These are phyloP conservation scores for Colletotrichum liriopes DNA, from an alignment of 2,329 filamentous ascomycete species.

Conservation along the genomic window DNA sequence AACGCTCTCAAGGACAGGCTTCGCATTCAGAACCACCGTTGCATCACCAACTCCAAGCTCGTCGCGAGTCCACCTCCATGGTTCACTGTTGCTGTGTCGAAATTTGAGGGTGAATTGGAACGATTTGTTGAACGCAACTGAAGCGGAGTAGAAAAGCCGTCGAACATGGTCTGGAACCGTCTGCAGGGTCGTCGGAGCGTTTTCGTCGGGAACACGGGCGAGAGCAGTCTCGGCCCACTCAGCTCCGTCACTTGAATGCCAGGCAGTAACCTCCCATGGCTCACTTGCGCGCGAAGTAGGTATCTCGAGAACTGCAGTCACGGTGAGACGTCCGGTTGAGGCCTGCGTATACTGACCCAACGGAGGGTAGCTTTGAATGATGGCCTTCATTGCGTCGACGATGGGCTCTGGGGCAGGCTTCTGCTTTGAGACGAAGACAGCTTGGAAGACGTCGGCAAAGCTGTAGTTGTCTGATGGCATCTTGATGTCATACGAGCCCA, in stretches of 20 bases:
- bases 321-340: conserved; percentile 62
- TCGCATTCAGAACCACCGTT: conserved; percentile 66
- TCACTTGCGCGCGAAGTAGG: conserved; percentile 67
- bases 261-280: conserved; percentile 81
- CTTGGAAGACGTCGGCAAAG: conserved; percentile 56
- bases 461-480: conserved; percentile 48
- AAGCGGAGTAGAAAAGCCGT: conserved; percentile 34
- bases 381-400: conserved; percentile 54
- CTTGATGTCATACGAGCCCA: conserved; percentile 32
- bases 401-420: conserved; percentile 50
- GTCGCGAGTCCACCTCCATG: conserved; percentile 82
- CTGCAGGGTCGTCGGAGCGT: conserved; percentile 68
- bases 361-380: conserved; percentile 74
- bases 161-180: conserved; percentile 40
- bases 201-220: conserved; percentile 44
- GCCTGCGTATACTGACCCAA: conserved; percentile 82
- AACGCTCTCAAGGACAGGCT: conserved; percentile 47
- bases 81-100: conserved; percentile 62
- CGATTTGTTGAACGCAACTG: conserved; percentile 62
- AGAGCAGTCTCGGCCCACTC: conserved; percentile 70
- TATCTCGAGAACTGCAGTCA: conserved; percentile 81
- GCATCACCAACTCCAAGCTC: conserved; percentile 76
- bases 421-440: conserved; percentile 56
- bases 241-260: conserved; percentile 75
- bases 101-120: conserved; percentile 82